Evolutionary conservation across 2,329 filamentous ascomycete species (phyloP).

Genomic region (Clonostachys rosea): DNA sequence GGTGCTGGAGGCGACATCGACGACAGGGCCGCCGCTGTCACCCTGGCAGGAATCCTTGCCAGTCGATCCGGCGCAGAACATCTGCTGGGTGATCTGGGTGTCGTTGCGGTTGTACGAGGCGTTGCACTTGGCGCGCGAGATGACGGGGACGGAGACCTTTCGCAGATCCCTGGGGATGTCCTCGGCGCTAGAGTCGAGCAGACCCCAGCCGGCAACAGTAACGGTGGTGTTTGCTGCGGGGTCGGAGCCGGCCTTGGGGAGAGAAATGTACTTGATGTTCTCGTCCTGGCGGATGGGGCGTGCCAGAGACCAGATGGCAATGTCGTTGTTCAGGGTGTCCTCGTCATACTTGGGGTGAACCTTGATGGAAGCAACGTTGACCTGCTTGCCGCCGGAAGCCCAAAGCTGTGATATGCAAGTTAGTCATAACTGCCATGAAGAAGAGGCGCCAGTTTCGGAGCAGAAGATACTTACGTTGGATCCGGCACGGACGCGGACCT

Average conservation of each 20-base stretch:
- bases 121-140: constrained; percentile 16
- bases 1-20: constrained; percentile 10
- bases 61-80: constrained; percentile 21
- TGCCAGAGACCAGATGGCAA: constrained; percentile 20
- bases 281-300: constrained; percentile 10
- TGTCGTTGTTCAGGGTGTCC: constrained; percentile 13
- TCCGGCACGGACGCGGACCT: background rate
- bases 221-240: constrained; percentile 10
- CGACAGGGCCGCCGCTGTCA: constrained; percentile 22
- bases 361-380: constrained; percentile 13
- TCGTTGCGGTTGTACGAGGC: constrained; percentile 10
- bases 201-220: constrained; percentile 20
- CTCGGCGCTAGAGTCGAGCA: constrained; percentile 1
- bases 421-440: background rate
- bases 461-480: background rate
- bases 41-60: constrained; percentile 21
- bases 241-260: constrained; percentile 15
- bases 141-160: constrained; percentile 20
- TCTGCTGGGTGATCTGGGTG: constrained; percentile 17
- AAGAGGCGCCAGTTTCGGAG: background rate
- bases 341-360: constrained; percentile 13
- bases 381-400: constrained; percentile 14
- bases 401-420: background rate
- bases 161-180: constrained; percentile 10
- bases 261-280: constrained; percentile 14